Evolutionary conservation across 2,329 filamentous ascomycete species (phyloP).

Genomic region (Moelleriella libera): DNA sequence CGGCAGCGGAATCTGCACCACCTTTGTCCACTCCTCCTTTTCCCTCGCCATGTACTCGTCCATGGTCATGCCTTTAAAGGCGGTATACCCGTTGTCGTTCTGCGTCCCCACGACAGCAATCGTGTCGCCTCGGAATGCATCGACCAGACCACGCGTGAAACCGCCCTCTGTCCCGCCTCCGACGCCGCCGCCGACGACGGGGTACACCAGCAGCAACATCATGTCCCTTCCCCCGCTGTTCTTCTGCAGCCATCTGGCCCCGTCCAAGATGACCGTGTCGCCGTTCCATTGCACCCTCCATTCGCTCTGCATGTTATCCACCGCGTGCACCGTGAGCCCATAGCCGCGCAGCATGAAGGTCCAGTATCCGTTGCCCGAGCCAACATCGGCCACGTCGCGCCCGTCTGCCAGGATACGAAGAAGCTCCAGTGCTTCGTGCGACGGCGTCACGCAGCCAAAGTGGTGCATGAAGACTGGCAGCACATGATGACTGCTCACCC

Average conservation of each 20-base stretch:
- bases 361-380: conserved; percentile 66
- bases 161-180: conserved; percentile 46
- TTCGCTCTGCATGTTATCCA: conserved; percentile 54
- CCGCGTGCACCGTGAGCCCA: conserved; percentile 37
- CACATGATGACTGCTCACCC: conserved; percentile 49
- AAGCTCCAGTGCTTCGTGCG: conserved; percentile 49
- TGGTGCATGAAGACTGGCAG: conserved; percentile 66
- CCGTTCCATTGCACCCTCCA: conserved; percentile 57
- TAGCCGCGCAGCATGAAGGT: conserved; percentile 52
- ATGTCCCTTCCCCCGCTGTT: conserved; percentile 35
- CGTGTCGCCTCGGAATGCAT: conserved; percentile 46
- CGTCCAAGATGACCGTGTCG: conserved; percentile 51
- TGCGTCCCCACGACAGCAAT: conserved; percentile 63
- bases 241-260: conserved; percentile 39
- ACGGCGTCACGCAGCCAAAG: conserved; percentile 59
- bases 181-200: conserved; percentile 49
- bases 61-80: conserved; percentile 47
- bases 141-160: conserved; percentile 50
- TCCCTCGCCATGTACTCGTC: conserved; percentile 51
- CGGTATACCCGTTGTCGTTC: conserved; percentile 62
- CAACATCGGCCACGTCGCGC: conserved; percentile 48
- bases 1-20: conserved; percentile 52
- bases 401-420: conserved; percentile 41
- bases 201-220: conserved; percentile 59
- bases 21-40: conserved; percentile 41